phyloP scores from a whole-genome alignment of 2,329 filamentous ascomycete genomes.

The Penicillium sp. region DNA sequence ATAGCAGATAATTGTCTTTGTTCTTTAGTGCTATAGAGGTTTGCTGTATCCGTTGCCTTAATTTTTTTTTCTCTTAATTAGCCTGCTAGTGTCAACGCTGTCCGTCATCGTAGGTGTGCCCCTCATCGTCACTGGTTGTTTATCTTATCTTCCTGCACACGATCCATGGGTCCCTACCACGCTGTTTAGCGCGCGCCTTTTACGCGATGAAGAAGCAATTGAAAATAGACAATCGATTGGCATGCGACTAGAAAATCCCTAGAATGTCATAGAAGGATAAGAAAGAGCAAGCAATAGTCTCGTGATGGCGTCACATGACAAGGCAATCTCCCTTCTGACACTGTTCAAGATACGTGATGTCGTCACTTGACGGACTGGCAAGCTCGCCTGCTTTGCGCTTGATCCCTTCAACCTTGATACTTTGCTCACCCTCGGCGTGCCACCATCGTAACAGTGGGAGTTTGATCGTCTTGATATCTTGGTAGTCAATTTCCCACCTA shows the following conservation, averaged over 20 bases:
- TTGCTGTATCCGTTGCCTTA: background rate
- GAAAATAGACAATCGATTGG: background rate
- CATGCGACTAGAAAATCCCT: background rate
- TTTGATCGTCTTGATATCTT: slow-evolving; percentile 68
- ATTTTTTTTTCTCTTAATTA: slow-evolving; percentile 2
- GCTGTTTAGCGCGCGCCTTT: background rate
- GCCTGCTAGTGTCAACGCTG: background rate
- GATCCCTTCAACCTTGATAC: slow-evolving; percentile 72
- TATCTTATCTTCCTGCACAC: slow-evolving; percentile 28
- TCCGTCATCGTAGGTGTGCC: slow-evolving; percentile 17
- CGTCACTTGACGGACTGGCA: slow-evolving; percentile 61
- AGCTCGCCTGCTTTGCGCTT: slow-evolving; percentile 57
- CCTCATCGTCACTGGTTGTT: slow-evolving; percentile 28
- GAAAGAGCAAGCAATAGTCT: background rate
- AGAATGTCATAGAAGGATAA: background rate
- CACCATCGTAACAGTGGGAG: slow-evolving; percentile 87
- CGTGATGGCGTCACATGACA: slow-evolving; percentile 48
- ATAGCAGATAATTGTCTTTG: background rate
- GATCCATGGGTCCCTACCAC: slow-evolving; percentile 13
- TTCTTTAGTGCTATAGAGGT: background rate
- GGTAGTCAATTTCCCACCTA: slow-evolving; percentile 81
- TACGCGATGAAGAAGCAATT: background rate
- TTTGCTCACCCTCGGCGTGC: slow-evolving; percentile 85
- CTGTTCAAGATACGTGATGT: slow-evolving; percentile 74
- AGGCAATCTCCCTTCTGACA: slow-evolving; percentile 52